These are phyloP conservation scores for Mycena crocata DNA, from an alignment of 768 basidiomycete genomes.

Conservation along the genomic window DNA sequence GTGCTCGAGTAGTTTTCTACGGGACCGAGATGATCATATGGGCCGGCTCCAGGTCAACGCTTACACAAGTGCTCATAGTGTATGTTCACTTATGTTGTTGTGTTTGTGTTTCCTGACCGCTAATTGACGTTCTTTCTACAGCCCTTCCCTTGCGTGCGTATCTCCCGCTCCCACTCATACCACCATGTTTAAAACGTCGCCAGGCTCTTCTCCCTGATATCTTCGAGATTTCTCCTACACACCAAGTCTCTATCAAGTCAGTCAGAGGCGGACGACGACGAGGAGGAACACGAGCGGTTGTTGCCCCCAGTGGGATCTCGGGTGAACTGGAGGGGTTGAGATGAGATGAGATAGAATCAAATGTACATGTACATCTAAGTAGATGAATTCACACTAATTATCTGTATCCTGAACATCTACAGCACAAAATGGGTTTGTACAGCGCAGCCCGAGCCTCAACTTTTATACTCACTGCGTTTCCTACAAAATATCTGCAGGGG, in stretches of 20 bases:
- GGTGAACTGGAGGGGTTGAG: not conserved
- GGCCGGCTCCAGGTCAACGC: not conserved
- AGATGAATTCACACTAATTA: no score
- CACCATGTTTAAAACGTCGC: not conserved
- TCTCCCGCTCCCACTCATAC: not conserved
- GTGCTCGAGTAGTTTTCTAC: slow-evolving; percentile 9
- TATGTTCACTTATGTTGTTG: not conserved
- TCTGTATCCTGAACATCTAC: no score
- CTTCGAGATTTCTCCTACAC: not conserved
- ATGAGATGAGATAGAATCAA: not conserved
- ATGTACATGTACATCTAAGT: no score
- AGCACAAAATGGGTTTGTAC: no score
- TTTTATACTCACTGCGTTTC: no score
- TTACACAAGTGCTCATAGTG: slow-evolving; percentile 12
- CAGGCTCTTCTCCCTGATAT: slow-evolving; percentile 16
- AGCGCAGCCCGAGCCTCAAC: no score
- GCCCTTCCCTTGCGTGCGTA: slow-evolving; percentile 12
- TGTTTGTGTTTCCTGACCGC: not conserved
- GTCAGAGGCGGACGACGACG: not conserved
- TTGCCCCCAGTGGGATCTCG: not conserved
- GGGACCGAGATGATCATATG: slow-evolving; percentile 19
- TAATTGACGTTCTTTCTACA: not conserved
- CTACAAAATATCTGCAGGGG: no score
- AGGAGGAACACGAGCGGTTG: not conserved
- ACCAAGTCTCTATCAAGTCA: not conserved